Evolutionary conservation across 2,329 filamentous ascomycete genomes (phyloP).

Genomic region (Botryotinia globosa): DNA sequence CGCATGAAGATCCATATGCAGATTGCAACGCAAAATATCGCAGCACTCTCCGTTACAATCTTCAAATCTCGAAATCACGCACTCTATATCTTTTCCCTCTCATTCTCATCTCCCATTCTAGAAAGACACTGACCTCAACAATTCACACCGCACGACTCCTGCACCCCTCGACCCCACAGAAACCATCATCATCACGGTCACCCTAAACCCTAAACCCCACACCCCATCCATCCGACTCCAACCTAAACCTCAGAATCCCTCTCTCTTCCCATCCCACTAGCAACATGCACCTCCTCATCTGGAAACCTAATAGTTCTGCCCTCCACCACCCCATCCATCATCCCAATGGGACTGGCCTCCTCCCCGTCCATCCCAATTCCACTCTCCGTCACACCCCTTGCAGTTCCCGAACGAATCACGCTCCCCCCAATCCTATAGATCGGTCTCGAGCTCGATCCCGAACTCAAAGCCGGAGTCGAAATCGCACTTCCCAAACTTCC

Average conservation of each 20-base stretch:
- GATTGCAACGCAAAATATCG: neutral
- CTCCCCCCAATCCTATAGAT: conserved; percentile 45
- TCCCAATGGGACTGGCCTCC: neutral
- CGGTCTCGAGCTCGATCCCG: conserved; percentile 22
- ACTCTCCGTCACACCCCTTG: neutral
- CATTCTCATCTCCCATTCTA: neutral
- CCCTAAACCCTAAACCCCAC: neutral
- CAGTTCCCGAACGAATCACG: conserved; percentile 24
- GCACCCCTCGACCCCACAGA: no score
- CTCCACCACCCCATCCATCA: conserved; percentile 1
- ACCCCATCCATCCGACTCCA: neutral
- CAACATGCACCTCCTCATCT: conserved; percentile 39
- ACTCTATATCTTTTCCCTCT: neutral
- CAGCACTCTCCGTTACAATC: neutral
- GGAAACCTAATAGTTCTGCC: conserved; percentile 46
- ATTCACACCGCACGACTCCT: neutral
- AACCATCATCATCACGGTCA: no score
- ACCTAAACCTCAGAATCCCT: conserved; percentile 1
- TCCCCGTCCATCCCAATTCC: neutral
- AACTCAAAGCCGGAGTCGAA: neutral
- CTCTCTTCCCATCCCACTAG: neutral
- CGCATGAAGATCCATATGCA: neutral
- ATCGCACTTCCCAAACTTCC: neutral
- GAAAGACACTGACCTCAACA: neutral
- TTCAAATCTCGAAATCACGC: neutral